These are phyloP conservation scores for Phlebiopsis gigantea DNA, from an alignment of 768 basidiomycete genomes.

Conservation along the genomic window DNA sequence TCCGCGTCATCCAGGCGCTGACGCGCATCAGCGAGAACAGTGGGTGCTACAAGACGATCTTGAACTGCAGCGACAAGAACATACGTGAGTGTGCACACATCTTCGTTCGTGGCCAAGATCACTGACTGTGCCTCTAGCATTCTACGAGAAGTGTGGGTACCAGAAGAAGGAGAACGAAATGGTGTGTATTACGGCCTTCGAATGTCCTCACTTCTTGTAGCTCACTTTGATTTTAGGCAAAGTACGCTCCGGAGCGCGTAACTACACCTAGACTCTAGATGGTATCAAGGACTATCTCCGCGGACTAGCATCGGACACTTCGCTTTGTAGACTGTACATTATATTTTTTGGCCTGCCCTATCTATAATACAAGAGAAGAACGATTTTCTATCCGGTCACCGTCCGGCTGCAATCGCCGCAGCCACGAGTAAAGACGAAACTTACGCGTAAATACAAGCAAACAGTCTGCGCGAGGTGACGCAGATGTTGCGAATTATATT, in stretches of 20 bases:
- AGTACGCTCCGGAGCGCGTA: slow-evolving; percentile 46
- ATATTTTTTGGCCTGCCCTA: background rate
- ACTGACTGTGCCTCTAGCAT: slow-evolving; percentile 48
- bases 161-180: slow-evolving; percentile 91
- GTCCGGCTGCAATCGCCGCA: too few relatives aligned
- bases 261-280: slow-evolving; percentile 34
- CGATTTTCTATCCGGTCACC: too few relatives aligned
- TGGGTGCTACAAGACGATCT: slow-evolving; percentile 94
- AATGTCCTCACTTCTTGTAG: background rate
- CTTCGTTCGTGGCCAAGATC: background rate
- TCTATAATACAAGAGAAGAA: background rate
- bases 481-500: too few relatives aligned
- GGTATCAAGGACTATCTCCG: background rate
- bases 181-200: slow-evolving; percentile 43
- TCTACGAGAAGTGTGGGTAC: slow-evolving; percentile 96
- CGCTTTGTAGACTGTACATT: slow-evolving; percentile 8
- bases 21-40: slow-evolving; percentile 74
- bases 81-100: slow-evolving; percentile 60
- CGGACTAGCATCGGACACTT: slow-evolving; percentile 4
- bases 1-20: slow-evolving; percentile 82
- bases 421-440: too few relatives aligned
- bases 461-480: too few relatives aligned
- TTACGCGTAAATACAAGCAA: too few relatives aligned
- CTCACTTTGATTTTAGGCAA: slow-evolving; percentile 36
- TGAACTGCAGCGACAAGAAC: slow-evolving; percentile 90